phyloP scores from a whole-genome alignment of 2,329 filamentous ascomycete species.

The Epicoccum nigrum region DNA sequence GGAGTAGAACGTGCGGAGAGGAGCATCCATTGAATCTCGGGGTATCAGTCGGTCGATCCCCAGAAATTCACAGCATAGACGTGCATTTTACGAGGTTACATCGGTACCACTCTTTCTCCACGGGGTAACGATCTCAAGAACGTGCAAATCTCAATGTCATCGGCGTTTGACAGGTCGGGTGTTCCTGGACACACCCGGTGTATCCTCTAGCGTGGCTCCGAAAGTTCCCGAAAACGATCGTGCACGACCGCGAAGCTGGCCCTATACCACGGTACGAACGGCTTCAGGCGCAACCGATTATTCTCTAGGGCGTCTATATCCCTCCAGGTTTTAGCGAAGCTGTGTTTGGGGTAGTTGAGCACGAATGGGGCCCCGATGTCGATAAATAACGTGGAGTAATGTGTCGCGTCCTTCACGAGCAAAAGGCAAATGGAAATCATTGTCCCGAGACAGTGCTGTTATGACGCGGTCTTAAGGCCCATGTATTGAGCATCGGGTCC shows the following conservation, averaged over 20 bases:
- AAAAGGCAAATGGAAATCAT: too few species aligned
- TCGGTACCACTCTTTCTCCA: background rate
- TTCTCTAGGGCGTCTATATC: conserved; percentile 5
- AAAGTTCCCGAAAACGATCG: conserved; percentile 1
- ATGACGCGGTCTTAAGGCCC: too few species aligned
- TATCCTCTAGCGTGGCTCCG: conserved; percentile 10
- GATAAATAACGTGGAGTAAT: background rate
- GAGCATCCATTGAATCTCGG: background rate
- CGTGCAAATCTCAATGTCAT: background rate
- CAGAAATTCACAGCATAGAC: background rate
- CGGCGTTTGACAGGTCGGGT: conserved; percentile 2
- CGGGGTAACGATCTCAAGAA: background rate
- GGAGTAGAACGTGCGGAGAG: background rate
- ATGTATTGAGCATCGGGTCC: too few species aligned
- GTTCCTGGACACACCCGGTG: conserved; percentile 1
- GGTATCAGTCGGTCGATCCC: background rate
- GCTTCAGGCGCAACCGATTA: conserved; percentile 1
- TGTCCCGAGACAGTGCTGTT: too few species aligned
- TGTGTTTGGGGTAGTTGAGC: background rate
- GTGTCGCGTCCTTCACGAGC: background rate
- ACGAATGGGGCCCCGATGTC: conserved; percentile 11
- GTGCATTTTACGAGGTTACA: conserved; percentile 2
- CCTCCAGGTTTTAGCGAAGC: conserved; percentile 1
- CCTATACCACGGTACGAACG: conserved; percentile 1
- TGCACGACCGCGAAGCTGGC: conserved; percentile 1